Base-by-base conservation (phyloP, 2,329 filamentous ascomycete genomes). In the Dactylellina sp. region DNA sequence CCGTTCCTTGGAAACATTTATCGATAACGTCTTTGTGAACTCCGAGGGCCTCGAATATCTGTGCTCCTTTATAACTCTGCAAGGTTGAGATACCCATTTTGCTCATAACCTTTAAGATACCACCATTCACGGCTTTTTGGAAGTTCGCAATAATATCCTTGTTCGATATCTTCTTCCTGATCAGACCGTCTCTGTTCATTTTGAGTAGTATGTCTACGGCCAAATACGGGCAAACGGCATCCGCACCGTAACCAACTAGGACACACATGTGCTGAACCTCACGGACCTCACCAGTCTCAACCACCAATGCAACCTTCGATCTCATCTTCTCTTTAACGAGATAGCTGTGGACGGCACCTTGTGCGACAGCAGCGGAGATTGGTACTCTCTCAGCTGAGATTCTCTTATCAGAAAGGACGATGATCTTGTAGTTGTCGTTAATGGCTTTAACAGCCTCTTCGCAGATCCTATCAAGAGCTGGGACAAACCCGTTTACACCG, bases 191-290 rank as follows among this genome's bases (percentile, higher is more conserved):
- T 53, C 92, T 90, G 84, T 96, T 93, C 82, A 98, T 90, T 89
- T 97, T 98, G 78, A 97, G 84, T 79, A 98, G 96, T 80, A 93
- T 97, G 84, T 98, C 94, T 84, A 97, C 91, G 14, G 94, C 91
- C 55, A 97, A 89, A 82, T 97, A 97, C 18, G 94, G 94, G 84
- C 95, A 96, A 80, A 98, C 89, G 53, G 90, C 94, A 83, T 98
- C 94, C 63, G 91, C 93, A 84, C 94, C 94, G 79, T 98, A 98
- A 62, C 94, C 94, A 72, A 98, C 87, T 46, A 97, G 86, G n/a
- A 98, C 94, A 84, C 92, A 97, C 92, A 97, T 96, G 83, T 98
- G 94, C 82, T 98, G 94, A 6, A 98, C 94, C 82, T 98, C 94
- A 83, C 94, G 92, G 78, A 94, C 94, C 82, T 98, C 94, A 49